Base-by-base conservation (phyloP, 768 basidiomycete species). In the Auriscalpium vulgare region DNA sequence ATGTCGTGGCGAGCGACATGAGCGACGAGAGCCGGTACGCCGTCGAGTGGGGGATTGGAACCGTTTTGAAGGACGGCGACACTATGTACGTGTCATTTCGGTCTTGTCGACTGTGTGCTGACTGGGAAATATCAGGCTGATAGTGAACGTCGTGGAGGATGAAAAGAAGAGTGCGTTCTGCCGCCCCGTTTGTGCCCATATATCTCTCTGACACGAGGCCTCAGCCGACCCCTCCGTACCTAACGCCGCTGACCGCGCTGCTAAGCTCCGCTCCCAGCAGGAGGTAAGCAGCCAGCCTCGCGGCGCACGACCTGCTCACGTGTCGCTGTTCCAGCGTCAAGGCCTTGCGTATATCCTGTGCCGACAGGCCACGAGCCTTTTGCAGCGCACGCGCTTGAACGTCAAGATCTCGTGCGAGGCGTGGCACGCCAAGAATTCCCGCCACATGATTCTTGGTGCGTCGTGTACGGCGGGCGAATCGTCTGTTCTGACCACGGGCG, bases 31-130 rank as follows among this genome's bases (percentile, higher is more conserved):
- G 85, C 69, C 78, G 87, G 37, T 99, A 95, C 69, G 97, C 97
- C 0, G 83, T 98, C 7, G 95, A 98, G 69, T 99, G 95, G 97
- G 92, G 90, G 10, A 95, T 98, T 54, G 95, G 95, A 2, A 97
- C 95, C 0, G 95, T 97, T 2, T 73, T 97, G 58, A 75, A 94
- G 59, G 94, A 97, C 70, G 95, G 95, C 2, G 97, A 99, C 64
- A 90, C 95, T 71, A 74, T 93, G 85, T 82, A 53, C 53, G 75
- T 67, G 17, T 51, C 8, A 13, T n/a, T 9, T 23, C 17, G 6
- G 44, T 21, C 16, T 10, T 35, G 16, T 50, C 23, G 5, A 21
- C 16, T 44, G 43, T 29, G 43, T 47, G 40, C 46, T 43, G 35
- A 47, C 44, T 62, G 53, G n/a, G 51, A 50, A 40, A 58, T 54